A percentile compares a stretch with the other conserved stretches of the same genome.
phyloP scores from a whole-genome alignment of 2,329 filamentous ascomycete species.

The Nannizziopsis barbatae region DNA sequence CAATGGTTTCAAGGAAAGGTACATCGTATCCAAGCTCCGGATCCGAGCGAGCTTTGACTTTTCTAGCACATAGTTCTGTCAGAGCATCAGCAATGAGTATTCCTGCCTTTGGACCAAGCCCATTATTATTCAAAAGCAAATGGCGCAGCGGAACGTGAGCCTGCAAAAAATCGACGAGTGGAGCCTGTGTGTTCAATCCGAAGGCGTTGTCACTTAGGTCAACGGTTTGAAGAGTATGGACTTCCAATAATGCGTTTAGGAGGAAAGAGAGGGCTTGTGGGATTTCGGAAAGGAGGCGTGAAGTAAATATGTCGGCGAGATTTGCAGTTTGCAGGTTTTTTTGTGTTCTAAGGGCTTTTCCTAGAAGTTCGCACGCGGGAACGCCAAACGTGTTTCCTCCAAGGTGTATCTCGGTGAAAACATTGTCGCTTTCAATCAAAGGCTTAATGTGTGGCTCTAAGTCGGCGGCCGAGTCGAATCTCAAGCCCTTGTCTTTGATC shows the following conservation, averaged over 20 bases:
- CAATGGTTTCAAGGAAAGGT: constrained; percentile 83
- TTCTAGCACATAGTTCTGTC: constrained; percentile 68
- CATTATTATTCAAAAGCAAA: constrained; percentile 96
- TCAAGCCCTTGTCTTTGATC: constrained; percentile 81
- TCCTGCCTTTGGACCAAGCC: constrained; percentile 82
- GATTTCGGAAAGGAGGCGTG: constrained; percentile 84
- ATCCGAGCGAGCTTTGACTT: constrained; percentile 53
- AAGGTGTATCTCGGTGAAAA: constrained; percentile 70
- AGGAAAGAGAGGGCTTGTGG: constrained; percentile 77
- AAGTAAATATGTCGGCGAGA: constrained; percentile 95
- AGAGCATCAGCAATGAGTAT: constrained; percentile 82
- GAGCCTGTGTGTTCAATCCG: constrained; percentile 85
- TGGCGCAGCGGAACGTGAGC: constrained; percentile 83
- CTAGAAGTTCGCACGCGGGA: constrained; percentile 73
- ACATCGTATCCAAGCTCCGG: constrained; percentile 60
- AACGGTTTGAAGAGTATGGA: constrained; percentile 76
- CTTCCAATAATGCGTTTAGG: constrained; percentile 73
- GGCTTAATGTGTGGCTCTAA: constrained; percentile 71
- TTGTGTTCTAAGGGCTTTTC: constrained; percentile 72
- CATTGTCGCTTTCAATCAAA: constrained; percentile 57
- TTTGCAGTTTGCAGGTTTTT: constrained; percentile 72
- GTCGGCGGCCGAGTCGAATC: constrained; percentile 80
- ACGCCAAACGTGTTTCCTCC: constrained; percentile 89
- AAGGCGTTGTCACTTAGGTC: constrained; percentile 98
- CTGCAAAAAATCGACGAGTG: constrained; percentile 81